Conservation (phyloP, 106 monocot genomes). For the Posidonia australis region DNA sequence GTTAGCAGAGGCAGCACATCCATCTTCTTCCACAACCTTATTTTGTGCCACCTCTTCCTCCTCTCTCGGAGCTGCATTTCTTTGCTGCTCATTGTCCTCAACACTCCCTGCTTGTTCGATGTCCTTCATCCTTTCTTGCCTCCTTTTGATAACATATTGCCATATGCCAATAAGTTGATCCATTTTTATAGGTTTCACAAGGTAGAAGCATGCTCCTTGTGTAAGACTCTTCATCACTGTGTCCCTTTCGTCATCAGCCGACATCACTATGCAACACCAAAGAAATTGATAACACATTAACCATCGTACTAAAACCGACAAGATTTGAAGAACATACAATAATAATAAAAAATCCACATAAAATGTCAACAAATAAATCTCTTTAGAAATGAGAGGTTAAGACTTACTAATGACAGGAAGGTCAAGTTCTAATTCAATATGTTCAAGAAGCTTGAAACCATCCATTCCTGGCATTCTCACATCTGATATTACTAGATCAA, state of each 20-base stretch:
- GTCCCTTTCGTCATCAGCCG: not conserved
- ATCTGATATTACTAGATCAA: slow-evolving; percentile 10
- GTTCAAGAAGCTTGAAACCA: slow-evolving; percentile 4
- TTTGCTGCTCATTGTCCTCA: not conserved
- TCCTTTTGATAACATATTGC: slow-evolving; percentile 2
- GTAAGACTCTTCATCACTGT: not conserved
- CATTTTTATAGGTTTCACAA: slow-evolving; percentile 2
- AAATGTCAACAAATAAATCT: too few relatives aligned
- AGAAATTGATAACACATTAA: too few relatives aligned
- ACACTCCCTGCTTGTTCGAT: slow-evolving; percentile 1
- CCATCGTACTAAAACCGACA: too few relatives aligned
- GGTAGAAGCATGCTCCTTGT: slow-evolving; percentile 6
- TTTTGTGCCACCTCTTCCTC: not conserved
- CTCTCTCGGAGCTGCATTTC: not conserved
- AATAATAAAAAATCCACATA: too few relatives aligned
- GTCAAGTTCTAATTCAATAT: not conserved
- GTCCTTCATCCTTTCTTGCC: not conserved
- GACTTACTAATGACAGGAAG: slow-evolving; percentile 6
- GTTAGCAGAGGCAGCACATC: not conserved
- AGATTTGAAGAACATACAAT: too few relatives aligned
- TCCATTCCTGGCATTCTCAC: slow-evolving; percentile 5
- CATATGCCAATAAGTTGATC: not conserved
- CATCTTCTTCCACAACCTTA: not conserved
- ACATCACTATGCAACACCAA: slow-evolving; percentile 2
- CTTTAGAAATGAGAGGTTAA: not conserved